Percentiles rank a stretch among this genome's conserved stretches.
Evolutionary conservation across 1,284 basidiomycete genomes (phyloP).

Genomic region (Cryptococcus depauperatus): DNA sequence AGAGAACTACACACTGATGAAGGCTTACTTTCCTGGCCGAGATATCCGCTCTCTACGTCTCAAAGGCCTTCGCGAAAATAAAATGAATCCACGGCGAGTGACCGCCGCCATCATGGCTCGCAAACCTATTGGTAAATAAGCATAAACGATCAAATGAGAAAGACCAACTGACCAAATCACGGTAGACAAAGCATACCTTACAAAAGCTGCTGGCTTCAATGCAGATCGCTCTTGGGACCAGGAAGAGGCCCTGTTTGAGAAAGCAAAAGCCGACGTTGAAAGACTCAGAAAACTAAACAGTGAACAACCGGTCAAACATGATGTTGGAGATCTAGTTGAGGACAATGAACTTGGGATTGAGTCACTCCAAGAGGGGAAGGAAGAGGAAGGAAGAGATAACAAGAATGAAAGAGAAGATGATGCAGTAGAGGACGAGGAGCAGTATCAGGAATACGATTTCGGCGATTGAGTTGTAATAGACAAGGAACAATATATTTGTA

Average conservation of each 20-base stretch:
- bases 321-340: slow-evolving; percentile 13
- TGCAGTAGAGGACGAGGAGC: background rate
- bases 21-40: slow-evolving; percentile 36
- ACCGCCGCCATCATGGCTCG: slow-evolving; percentile 31
- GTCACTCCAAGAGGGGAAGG: background rate
- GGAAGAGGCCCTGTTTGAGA: slow-evolving; percentile 26
- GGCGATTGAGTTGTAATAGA: no score
- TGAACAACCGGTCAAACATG: slow-evolving; percentile 1
- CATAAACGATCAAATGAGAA: no score
- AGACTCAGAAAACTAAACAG: slow-evolving; percentile 7
- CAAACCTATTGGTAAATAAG: slow-evolving; percentile 25
- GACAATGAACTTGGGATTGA: background rate
- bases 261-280: slow-evolving; percentile 24
- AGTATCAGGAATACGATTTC: background rate
- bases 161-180: background rate
- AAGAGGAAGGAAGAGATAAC: background rate
- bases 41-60: slow-evolving; percentile 30
- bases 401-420: background rate
- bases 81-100: slow-evolving; percentile 28
- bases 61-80: slow-evolving; percentile 33
- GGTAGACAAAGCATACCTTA: slow-evolving; percentile 28
- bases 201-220: slow-evolving; percentile 33
- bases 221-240: slow-evolving; percentile 19
- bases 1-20: slow-evolving; percentile 39
- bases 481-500: no score